Evolutionary conservation across 2,329 filamentous ascomycete species (phyloP).

Genomic region (Aspergillus sp.): DNA sequence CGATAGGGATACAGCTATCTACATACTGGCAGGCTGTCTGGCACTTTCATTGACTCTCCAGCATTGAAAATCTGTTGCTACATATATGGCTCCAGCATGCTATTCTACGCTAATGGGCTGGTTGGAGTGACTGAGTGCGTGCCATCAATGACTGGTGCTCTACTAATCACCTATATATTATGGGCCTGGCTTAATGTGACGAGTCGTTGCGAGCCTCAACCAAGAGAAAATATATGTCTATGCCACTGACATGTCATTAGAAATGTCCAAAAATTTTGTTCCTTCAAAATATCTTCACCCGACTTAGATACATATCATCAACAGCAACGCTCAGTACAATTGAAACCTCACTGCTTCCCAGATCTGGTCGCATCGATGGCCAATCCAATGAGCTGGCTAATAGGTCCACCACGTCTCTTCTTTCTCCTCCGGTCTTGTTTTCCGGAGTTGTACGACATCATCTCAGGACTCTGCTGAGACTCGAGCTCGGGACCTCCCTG

Average conservation of each 20-base stretch:
- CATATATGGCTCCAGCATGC: neutral
- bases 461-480: neutral
- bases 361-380: neutral
- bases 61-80: neutral
- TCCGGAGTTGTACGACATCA: neutral
- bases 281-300: too few relatives aligned
- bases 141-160: too few relatives aligned
- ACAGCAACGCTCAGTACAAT: neutral
- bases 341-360: neutral
- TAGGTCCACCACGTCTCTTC: constrained; percentile 12
- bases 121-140: too few relatives aligned
- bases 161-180: too few relatives aligned
- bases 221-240: too few relatives aligned
- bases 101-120: too few relatives aligned
- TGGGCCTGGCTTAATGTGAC: too few relatives aligned
- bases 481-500: neutral
- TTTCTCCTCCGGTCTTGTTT: neutral
- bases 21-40: neutral
- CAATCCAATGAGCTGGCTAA: constrained; percentile 1
- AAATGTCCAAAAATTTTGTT: too few relatives aligned
- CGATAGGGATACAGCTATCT: neutral
- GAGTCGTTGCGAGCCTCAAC: too few relatives aligned
- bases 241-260: too few relatives aligned
- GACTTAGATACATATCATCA: neutral
- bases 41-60: neutral